These are phyloP conservation scores for Pleodorina starrii DNA, from an alignment of 139 green algal species.

Conservation along the genomic window DNA sequence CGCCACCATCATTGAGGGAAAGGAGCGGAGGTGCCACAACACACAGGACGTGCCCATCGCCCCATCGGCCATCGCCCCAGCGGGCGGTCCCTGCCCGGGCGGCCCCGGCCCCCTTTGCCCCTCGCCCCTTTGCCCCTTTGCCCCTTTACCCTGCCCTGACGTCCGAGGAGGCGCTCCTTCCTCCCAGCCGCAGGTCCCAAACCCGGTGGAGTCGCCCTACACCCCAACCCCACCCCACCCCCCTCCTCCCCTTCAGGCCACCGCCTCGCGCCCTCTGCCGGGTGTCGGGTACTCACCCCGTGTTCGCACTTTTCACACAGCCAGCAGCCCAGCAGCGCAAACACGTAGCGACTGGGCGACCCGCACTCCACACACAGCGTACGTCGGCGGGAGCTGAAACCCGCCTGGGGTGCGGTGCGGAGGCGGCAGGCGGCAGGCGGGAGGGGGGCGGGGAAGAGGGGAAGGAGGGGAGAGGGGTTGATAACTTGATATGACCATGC, in stretches of 20 bases:
- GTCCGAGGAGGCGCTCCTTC: too few relatives aligned
- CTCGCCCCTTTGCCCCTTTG: too few relatives aligned
- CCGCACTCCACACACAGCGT: conserved; percentile 39
- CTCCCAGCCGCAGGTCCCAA: too few relatives aligned
- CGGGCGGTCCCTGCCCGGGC: too few relatives aligned
- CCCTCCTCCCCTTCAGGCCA: not conserved
- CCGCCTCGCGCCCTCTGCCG: not conserved
- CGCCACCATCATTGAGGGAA: too few relatives aligned
- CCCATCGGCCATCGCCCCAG: too few relatives aligned
- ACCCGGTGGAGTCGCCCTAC: too few relatives aligned
- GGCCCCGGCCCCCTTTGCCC: too few relatives aligned
- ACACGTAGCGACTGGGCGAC: conserved; percentile 30
- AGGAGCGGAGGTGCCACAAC: too few relatives aligned
- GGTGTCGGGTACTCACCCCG: not conserved
- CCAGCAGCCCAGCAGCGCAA: conserved; percentile 29
- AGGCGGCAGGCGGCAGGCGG: not conserved
- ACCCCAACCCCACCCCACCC: too few relatives aligned
- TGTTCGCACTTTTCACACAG: conserved; percentile 46
- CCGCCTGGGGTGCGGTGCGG: not conserved
- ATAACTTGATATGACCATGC: not conserved
- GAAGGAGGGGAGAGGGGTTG: not conserved
- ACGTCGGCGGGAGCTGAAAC: not conserved
- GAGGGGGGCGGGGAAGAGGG: not conserved
- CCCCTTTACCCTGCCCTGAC: too few relatives aligned
- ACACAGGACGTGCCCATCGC: too few relatives aligned